These are phyloP conservation scores for Aethionema arabicum DNA, from an alignment of 345 rosid genomes.

Conservation along the genomic window DNA sequence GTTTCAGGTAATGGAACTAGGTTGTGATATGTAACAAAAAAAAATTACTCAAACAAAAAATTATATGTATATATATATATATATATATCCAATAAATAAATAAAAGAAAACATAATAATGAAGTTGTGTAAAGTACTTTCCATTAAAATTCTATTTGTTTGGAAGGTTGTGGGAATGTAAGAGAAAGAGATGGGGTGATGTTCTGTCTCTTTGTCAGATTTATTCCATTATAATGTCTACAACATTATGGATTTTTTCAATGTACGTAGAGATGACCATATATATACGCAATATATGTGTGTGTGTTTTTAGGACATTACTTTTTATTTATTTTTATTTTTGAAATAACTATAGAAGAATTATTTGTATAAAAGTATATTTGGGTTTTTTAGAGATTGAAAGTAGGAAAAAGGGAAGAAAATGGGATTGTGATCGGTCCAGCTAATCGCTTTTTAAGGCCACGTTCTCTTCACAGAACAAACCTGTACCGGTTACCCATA, in stretches of 20 bases:
- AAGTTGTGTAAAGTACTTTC: not conserved
- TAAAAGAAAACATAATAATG: too few species aligned
- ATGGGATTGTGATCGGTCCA: constrained; percentile 41
- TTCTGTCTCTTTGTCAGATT: constrained; percentile 37
- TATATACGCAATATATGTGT: constrained; percentile 29
- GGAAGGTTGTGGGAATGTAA: constrained; percentile 34
- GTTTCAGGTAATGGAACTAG: too few species aligned
- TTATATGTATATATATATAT: too few species aligned
- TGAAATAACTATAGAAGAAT: too few species aligned
- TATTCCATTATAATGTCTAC: constrained; percentile 20
- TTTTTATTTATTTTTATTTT: constrained; percentile 34
- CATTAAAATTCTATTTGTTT: constrained; percentile 9
- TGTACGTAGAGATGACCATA: constrained; percentile 33
- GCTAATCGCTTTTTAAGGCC: constrained; percentile 57
- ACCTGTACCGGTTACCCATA: constrained; percentile 28
- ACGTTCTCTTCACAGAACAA: constrained; percentile 54
- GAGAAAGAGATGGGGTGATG: constrained; percentile 21
- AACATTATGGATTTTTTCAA: constrained; percentile 21
- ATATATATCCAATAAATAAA: too few species aligned
- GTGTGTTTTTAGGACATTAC: constrained; percentile 21
- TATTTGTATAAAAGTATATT: constrained; percentile 31
- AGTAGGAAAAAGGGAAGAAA: constrained; percentile 41
- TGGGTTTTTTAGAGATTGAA: constrained; percentile 49
- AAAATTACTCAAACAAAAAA: too few species aligned
- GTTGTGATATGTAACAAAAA: too few species aligned